Evolutionary conservation across 2,329 filamentous ascomycete species (phyloP).

Genomic region (Erysiphe pulchra): DNA sequence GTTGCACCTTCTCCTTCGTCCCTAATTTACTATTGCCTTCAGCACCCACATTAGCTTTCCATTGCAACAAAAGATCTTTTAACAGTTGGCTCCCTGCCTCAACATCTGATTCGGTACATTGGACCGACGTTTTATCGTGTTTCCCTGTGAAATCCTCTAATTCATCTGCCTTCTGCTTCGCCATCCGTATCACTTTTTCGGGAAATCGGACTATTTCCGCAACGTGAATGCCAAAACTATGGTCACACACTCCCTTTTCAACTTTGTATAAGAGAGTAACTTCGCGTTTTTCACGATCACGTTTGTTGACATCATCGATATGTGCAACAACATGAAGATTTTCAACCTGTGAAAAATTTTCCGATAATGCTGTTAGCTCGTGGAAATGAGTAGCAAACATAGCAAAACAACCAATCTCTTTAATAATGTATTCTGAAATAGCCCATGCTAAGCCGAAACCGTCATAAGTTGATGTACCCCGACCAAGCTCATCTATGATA

Average conservation of each 20-base stretch:
- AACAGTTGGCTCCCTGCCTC: constrained; percentile 68
- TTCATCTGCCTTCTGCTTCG: constrained; percentile 95
- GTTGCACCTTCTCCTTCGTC: constrained; percentile 50
- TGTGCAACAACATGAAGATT: constrained; percentile 95
- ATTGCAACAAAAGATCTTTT: constrained; percentile 58
- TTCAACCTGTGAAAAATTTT: constrained; percentile 64
- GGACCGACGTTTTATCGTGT: constrained; percentile 31
- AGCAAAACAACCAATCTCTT: constrained; percentile 78
- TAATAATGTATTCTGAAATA: constrained; percentile 91
- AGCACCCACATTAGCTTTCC: constrained; percentile 45
- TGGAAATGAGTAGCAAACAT: constrained; percentile 98
- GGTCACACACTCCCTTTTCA: constrained; percentile 81
- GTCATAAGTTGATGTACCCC: constrained; percentile 93
- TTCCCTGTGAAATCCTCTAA: constrained; percentile 82
- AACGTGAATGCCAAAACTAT: constrained; percentile 95
- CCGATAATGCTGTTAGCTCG: constrained; percentile 74
- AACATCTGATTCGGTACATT: constrained; percentile 62
- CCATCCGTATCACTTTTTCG: constrained; percentile 94
- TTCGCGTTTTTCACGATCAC: constrained; percentile 28
- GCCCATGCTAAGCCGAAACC: constrained; percentile 98
- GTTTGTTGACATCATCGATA: constrained; percentile 28
- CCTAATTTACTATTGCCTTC: constrained; percentile 27
- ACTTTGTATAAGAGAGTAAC: constrained; percentile 95
- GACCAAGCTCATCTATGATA: constrained; percentile 93
- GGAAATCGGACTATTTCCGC: constrained; percentile 92